Percentiles rank a stretch among this genome's conserved stretches.
Conservation (phyloP, 306 rosid species). For the Mimosa pudica region DNA sequence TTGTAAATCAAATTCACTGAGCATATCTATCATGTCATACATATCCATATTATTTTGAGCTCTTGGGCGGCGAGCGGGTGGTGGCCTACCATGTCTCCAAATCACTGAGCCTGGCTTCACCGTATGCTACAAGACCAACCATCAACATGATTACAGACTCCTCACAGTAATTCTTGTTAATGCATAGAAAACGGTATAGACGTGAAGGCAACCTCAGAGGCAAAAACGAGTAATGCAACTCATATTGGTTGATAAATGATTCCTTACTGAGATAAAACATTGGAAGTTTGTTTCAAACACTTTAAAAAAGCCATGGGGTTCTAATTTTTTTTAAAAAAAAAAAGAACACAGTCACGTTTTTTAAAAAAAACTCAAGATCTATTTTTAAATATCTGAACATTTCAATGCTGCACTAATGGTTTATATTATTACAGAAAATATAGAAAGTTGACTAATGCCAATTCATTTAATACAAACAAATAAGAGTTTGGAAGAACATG, state of each 20-base stretch:
- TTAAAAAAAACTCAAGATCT: background rate
- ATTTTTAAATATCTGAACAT: background rate
- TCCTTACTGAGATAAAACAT: background rate
- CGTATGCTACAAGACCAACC: constrained; percentile 44
- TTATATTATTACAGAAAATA: background rate
- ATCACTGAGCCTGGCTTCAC: constrained; percentile 50
- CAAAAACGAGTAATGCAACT: constrained; percentile 1
- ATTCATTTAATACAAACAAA: background rate
- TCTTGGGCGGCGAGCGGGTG: constrained; percentile 34
- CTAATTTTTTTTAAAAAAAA: background rate
- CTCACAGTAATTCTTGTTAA: background rate
- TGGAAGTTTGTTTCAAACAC: constrained; percentile 15
- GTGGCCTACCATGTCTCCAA: constrained; percentile 43
- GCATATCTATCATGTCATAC: constrained; percentile 44
- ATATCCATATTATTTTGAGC: constrained; percentile 27
- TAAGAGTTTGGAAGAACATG: background rate
- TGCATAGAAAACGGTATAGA: background rate
- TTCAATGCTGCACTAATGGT: background rate
- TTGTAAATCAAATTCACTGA: constrained; percentile 39
- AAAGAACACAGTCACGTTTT: background rate
- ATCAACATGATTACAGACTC: background rate
- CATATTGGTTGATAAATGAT: background rate
- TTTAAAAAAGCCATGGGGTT: background rate
- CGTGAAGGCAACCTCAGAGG: background rate
- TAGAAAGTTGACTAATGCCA: background rate